A percentile compares a stretch with the other conserved stretches of the same genome.
Evolutionary conservation across 1,139 yeast species (phyloP).

Genomic region (Yamadazyma mexicana): DNA sequence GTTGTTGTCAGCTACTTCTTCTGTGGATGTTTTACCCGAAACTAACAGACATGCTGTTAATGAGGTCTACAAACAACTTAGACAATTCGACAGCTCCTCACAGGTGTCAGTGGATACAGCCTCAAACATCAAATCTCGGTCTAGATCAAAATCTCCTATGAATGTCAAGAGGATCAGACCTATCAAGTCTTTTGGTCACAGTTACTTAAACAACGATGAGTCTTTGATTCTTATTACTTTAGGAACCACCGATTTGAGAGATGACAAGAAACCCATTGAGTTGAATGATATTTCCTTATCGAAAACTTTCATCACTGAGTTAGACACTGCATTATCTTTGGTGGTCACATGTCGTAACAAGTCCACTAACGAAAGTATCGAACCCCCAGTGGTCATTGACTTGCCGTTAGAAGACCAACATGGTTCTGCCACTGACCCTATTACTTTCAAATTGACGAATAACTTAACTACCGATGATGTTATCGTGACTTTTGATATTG

Average conservation of each 20-base stretch:
- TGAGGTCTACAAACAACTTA: slow-evolving; percentile 44
- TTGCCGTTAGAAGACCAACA: slow-evolving; percentile 81
- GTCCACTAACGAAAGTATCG: slow-evolving; percentile 44
- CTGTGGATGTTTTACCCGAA: slow-evolving; percentile 45
- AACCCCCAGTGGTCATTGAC: slow-evolving; percentile 72
- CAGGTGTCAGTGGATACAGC: slow-evolving; percentile 14
- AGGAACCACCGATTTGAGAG: slow-evolving; percentile 82
- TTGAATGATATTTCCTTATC: slow-evolving; percentile 65
- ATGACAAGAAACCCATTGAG: slow-evolving; percentile 59
- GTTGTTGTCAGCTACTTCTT: slow-evolving; percentile 20
- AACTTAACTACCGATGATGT: slow-evolving; percentile 53
- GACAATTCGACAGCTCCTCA: slow-evolving; percentile 26
- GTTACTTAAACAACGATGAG: slow-evolving; percentile 64
- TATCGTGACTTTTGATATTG: slow-evolving; percentile 77
- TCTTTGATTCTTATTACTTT: slow-evolving; percentile 73
- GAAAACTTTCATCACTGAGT: slow-evolving; percentile 74
- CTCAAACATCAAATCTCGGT: slow-evolving; percentile 4
- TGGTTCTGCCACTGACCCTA: slow-evolving; percentile 79
- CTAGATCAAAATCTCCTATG: slow-evolving; percentile 33
- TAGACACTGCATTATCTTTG: slow-evolving; percentile 85
- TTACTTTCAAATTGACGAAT: slow-evolving; percentile 65
- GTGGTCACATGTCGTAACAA: slow-evolving; percentile 59
- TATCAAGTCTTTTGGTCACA: slow-evolving; percentile 84
- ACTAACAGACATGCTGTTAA: slow-evolving; percentile 32
- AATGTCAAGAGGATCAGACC: slow-evolving; percentile 39